Evolutionary conservation across 2,329 filamentous ascomycete species (phyloP), one percentile per base, ranked within the genome.

Genomic region (Pseudogymnoascus sp.): DNA sequence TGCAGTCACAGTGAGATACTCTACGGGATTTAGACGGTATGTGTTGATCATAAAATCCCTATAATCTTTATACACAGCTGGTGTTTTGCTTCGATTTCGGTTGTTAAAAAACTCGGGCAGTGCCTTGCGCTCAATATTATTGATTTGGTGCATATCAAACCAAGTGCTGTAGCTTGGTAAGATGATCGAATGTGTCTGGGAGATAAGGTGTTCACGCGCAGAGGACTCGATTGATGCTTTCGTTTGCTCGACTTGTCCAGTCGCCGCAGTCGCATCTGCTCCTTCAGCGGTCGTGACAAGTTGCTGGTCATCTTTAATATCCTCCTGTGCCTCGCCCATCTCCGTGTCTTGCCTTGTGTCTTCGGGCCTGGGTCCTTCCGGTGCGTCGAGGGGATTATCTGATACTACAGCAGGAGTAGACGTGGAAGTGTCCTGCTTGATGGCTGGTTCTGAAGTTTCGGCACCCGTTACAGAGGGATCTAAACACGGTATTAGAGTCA

Each of bases 31-130:
- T 60, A 99, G 78, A 35, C 94, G 87, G 75, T 99, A 99, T 12
- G 94, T 97, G 77, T 99, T 99, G 77, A 99, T 91, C 94, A 99
- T 99, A 71, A 99, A 99, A 71, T 99, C 94, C 67, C 94, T 87
- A 74, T 99, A 99, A 71, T 99, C 94, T 75, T 97, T 97, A 79
- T 99, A 99, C 19, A 97, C 90, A 56, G 91, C 86, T 0, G 91
- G 88, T 0, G 94, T 99, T 77, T 99, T 99, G 84, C 94, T 97
- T 69, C 94, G 88, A 75, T 99, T 99, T 62, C 94, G 85, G 73
- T 85, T 92, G 77, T 99, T 99, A 82, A 99, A 99, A 76, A 97
- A 99, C 73, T 99, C 94, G 18, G 92, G 91, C 66, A 99, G 81
- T 6, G 91, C 91, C 74, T 96, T 99, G 71, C 88, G 89, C 77